A percentile compares a stretch with the other conserved stretches of the same genome.
Evolutionary conservation across 1,139 yeast genomes (phyloP).

Genomic region (Suhomyces chickasaworum): DNA sequence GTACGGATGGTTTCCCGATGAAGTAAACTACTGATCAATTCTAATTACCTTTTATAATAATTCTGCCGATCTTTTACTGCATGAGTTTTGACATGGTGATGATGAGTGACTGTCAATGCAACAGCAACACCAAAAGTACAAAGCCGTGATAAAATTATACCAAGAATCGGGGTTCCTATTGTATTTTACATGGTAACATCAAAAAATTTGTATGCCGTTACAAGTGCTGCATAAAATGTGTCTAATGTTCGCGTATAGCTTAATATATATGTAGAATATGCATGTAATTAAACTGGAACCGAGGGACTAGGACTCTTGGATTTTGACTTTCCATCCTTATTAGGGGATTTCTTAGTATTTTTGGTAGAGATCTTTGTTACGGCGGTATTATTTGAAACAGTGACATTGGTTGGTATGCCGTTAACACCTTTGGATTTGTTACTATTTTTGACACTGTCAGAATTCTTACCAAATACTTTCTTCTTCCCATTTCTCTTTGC

Average conservation of each 20-base stretch:
- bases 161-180: too few species aligned
- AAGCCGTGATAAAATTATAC: too few species aligned
- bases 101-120: too few species aligned
- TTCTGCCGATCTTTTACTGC: too few species aligned
- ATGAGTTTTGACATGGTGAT: too few species aligned
- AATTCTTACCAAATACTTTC: constrained; percentile 1
- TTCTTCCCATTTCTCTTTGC: constrained; percentile 1
- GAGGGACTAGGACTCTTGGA: constrained; percentile 8
- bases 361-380: neutral
- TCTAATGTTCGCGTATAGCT: neutral
- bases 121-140: too few species aligned
- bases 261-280: neutral
- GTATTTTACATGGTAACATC: neutral
- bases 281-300: neutral
- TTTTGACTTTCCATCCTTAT: neutral
- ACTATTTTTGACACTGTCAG: neutral
- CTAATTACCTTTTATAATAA: too few species aligned
- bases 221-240: neutral
- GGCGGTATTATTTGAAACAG: neutral
- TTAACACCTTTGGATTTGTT: neutral
- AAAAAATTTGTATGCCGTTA: neutral
- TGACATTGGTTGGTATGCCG: neutral
- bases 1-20: constrained; percentile 74
- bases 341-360: neutral
- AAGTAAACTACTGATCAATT: constrained; percentile 23